Base-by-base conservation (phyloP, 2,329 filamentous ascomycete species). In the Stenocarpella maydis region DNA sequence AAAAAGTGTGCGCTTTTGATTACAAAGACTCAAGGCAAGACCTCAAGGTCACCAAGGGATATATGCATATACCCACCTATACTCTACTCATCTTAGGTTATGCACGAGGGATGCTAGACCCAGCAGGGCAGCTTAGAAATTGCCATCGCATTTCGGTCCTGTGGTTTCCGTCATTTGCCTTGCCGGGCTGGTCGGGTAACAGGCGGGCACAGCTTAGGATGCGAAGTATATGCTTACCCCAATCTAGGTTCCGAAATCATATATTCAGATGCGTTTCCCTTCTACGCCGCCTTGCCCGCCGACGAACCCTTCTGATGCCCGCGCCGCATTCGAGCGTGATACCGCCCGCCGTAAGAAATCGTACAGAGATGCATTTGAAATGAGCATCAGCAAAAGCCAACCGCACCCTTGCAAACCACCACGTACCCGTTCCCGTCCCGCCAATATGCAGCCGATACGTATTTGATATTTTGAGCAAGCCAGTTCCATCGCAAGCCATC, bases 41-140 rank as follows among this genome's bases (percentile, higher is more conserved):
- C 63, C 69, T 71, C 63, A 47, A 45, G 69, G 69, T 69, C 69
- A 63, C 41, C 41, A 55, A 24, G 41, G 21, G 17, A 21, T 55
- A 64, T 31, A 31, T 31, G 8, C 31, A 31, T 31, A 31, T 8
- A 31, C 31, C 8, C 31, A 31, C 31, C 31, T 31, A 31, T 41
- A 55, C 39, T 55, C 45, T 67, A 41, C 52, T 37, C 64, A 58
- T 49, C 26, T 67, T 21, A 53, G 19, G 24, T 54, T 41, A 41
- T 54, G 28, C 65, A 65, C 54, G 34, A 49, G 41, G 24, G 49
- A 17, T 50, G 39, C 63, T 43, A 65, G 50, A 65, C 37, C 17
- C 47, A 53, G 10, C 37, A 24, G 43, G 39, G 53, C 28, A 39
- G 45, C 43, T 24, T 37, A 58, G 49, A 66, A 28, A 31, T 58